These are phyloP conservation scores for Isatis tinctoria DNA, from an alignment of 345 rosid genomes.

Conservation along the genomic window DNA sequence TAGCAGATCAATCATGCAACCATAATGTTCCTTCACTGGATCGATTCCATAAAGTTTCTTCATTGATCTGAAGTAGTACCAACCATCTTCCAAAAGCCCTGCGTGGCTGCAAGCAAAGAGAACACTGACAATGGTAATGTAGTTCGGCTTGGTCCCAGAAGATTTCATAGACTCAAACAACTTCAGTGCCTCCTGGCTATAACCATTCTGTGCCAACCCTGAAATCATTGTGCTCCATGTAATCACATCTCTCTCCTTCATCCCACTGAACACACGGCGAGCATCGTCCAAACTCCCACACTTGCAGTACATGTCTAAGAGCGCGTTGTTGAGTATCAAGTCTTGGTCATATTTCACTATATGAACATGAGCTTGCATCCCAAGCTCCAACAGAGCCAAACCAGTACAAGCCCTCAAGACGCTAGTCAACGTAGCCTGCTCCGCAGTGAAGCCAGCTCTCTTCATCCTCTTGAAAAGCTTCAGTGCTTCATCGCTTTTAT, in stretches of 20 bases:
- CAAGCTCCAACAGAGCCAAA: slow-evolving; percentile 53
- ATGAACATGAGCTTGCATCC: slow-evolving; percentile 71
- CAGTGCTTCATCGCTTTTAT: slow-evolving; percentile 48
- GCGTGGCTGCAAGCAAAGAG: slow-evolving; percentile 83
- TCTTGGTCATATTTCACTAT: slow-evolving; percentile 56
- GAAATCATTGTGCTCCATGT: slow-evolving; percentile 84
- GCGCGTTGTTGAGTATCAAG: slow-evolving; percentile 63
- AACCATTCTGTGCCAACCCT: slow-evolving; percentile 71
- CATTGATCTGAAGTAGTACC: slow-evolving; percentile 58
- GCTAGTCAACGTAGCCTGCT: slow-evolving; percentile 59
- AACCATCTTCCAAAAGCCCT: slow-evolving; percentile 56
- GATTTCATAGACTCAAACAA: slow-evolving; percentile 51
- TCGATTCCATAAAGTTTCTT: slow-evolving; percentile 53
- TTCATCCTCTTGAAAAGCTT: slow-evolving; percentile 61
- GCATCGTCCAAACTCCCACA: slow-evolving; percentile 72
- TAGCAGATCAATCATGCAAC: slow-evolving; percentile 75
- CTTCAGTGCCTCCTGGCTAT: slow-evolving; percentile 53
- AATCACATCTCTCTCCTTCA: slow-evolving; percentile 59
- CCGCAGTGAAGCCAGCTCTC: slow-evolving; percentile 47
- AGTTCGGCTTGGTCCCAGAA: slow-evolving; percentile 51
- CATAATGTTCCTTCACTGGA: slow-evolving; percentile 66
- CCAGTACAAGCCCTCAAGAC: slow-evolving; percentile 66
- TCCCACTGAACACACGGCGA: slow-evolving; percentile 35
- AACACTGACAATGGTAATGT: slow-evolving; percentile 57
- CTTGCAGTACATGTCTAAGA: slow-evolving; percentile 73